A percentile compares a stretch with the other conserved stretches of the same genome.
Evolutionary conservation across 2,329 filamentous ascomycete species (phyloP).

Genomic region (Pyrenophora seminiperda): DNA sequence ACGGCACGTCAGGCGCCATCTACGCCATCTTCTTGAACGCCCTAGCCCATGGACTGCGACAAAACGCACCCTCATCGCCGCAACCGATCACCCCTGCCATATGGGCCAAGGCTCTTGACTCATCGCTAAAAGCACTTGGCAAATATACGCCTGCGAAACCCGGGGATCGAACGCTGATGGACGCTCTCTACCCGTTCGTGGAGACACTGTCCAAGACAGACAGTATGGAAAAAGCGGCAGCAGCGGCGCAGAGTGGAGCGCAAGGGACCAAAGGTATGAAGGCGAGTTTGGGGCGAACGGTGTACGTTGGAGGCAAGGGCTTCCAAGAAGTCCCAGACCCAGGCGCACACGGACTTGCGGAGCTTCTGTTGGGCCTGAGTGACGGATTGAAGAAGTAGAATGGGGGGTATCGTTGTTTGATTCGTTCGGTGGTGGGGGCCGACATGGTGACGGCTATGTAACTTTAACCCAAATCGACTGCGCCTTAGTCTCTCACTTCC

Average conservation of each 20-base stretch:
- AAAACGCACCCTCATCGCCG: constrained; percentile 56
- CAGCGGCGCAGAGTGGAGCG: constrained; percentile 75
- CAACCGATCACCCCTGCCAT: constrained; percentile 55
- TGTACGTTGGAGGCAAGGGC: constrained; percentile 76
- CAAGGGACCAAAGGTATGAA: constrained; percentile 90
- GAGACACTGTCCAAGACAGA: constrained; percentile 68
- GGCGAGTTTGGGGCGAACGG: constrained; percentile 80
- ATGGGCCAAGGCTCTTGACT: constrained; percentile 72
- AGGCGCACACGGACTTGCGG: constrained; percentile 77
- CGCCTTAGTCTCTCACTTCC: constrained; percentile 7
- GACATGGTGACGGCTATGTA: constrained; percentile 39
- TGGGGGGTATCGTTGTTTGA: constrained; percentile 39
- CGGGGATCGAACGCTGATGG: constrained; percentile 88
- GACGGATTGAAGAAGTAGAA: constrained; percentile 53
- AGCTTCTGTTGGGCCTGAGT: constrained; percentile 80
- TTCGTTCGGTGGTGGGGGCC: constrained; percentile 31
- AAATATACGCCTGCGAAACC: constrained; percentile 88
- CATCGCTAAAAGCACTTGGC: constrained; percentile 66
- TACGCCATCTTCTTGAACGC: constrained; percentile 91
- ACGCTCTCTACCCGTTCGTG: constrained; percentile 88
- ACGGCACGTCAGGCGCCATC: constrained; percentile 75
- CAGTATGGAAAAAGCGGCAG: constrained; percentile 73
- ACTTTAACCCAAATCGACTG: constrained; percentile 38
- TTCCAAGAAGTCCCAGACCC: constrained; percentile 77
- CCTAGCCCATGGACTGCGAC: constrained; percentile 69